These are phyloP conservation scores for Didymella segeticola DNA, from an alignment of 2,329 filamentous ascomycete genomes.

Conservation along the genomic window DNA sequence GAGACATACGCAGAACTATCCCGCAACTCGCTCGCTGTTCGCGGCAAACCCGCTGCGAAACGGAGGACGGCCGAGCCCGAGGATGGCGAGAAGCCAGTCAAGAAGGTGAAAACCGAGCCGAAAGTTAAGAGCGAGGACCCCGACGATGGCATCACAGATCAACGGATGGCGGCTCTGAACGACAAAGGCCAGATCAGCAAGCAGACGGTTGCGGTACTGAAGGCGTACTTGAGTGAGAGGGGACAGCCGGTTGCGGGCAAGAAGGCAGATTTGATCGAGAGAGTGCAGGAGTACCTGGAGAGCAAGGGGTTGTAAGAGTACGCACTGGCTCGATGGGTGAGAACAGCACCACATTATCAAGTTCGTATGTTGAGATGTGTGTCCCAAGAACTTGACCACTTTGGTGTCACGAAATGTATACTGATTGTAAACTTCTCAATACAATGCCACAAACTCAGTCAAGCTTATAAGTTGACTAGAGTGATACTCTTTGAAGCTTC, in stretches of 20 bases:
- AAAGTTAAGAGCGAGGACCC: constrained; percentile 31
- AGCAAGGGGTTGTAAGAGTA: constrained; percentile 32
- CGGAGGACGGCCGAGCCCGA: constrained; percentile 52
- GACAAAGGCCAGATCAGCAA: constrained; percentile 55
- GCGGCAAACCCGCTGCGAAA: constrained; percentile 46
- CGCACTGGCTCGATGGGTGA: no score
- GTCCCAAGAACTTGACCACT: no score
- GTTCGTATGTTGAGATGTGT: no score
- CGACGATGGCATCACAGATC: constrained; percentile 48
- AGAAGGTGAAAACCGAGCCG: constrained; percentile 39
- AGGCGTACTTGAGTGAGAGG: constrained; percentile 38
- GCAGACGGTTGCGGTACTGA: constrained; percentile 47
- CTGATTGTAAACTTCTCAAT: no score
- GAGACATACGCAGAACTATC: constrained; percentile 58
- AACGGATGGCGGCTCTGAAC: constrained; percentile 54
- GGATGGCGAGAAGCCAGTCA: constrained; percentile 31
- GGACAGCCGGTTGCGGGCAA: constrained; percentile 36
- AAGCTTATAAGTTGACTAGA: no score
- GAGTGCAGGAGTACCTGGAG: constrained; percentile 47
- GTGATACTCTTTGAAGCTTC: no score
- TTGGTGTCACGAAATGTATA: no score
- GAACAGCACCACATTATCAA: no score
- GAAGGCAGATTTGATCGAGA: constrained; percentile 48
- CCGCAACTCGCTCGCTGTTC: constrained; percentile 50
- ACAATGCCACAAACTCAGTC: no score